These are phyloP conservation scores for Tylopilus balloui DNA, from an alignment of 768 basidiomycete species.

Conservation along the genomic window DNA sequence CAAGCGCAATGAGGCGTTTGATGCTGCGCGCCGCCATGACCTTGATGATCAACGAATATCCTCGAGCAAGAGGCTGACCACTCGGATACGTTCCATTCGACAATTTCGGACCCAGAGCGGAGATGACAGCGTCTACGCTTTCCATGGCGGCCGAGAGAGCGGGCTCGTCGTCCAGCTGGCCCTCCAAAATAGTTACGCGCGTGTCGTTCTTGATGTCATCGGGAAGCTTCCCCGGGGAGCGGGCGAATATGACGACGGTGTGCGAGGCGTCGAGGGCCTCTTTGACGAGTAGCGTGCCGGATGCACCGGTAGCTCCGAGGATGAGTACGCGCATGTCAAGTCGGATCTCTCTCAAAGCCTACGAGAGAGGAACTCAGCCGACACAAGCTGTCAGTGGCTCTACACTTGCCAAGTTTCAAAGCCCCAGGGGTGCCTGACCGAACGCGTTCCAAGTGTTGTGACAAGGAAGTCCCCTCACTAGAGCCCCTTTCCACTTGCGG, in stretches of 20 bases:
- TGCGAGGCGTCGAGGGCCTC: constrained; percentile 45
- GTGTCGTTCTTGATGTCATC: constrained; percentile 43
- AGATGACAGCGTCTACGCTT: constrained; percentile 59
- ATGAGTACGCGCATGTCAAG: constrained; percentile 51
- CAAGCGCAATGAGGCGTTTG: constrained; percentile 60
- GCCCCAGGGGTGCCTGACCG: background rate
- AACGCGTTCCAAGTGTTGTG: too few relatives aligned
- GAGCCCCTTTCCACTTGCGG: too few relatives aligned
- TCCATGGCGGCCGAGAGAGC: constrained; percentile 49
- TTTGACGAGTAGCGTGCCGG: constrained; percentile 53
- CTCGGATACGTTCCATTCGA: constrained; percentile 39
- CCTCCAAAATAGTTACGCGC: constrained; percentile 47
- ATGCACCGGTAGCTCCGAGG: constrained; percentile 66
- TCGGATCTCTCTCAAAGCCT: background rate
- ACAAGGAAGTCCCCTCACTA: background rate
- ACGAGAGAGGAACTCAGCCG: background rate
- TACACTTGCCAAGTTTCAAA: constrained; percentile 1
- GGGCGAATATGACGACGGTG: constrained; percentile 56
- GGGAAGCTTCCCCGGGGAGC: constrained; percentile 61
- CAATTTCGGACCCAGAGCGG: constrained; percentile 54
- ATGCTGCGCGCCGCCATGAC: constrained; percentile 50
- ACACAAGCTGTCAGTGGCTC: background rate
- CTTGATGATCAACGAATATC: constrained; percentile 52
- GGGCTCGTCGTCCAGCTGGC: constrained; percentile 50
- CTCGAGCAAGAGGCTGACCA: constrained; percentile 57